These are phyloP conservation scores for Starmera quercuum DNA, from an alignment of 805 yeast species.

Conservation along the genomic window DNA sequence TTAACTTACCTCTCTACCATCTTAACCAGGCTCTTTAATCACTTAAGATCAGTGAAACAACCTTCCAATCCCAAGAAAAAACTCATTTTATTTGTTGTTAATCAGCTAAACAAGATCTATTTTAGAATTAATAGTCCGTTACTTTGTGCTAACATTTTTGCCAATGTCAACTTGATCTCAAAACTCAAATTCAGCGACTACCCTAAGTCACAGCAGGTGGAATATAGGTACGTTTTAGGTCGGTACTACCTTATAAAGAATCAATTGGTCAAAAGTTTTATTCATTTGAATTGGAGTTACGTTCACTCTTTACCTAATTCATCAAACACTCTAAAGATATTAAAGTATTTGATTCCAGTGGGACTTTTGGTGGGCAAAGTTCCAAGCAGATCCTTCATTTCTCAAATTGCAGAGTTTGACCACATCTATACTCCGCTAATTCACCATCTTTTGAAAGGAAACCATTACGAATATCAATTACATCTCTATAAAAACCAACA, in stretches of 20 bases:
- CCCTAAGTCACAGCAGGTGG: slow-evolving; percentile 35
- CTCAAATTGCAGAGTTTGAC: slow-evolving; percentile 18
- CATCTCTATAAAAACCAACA: slow-evolving; percentile 26
- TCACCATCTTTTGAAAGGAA: slow-evolving; percentile 31
- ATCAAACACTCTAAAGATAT: slow-evolving; percentile 22
- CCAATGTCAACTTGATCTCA: slow-evolving; percentile 45
- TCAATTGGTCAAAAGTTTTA: slow-evolving; percentile 36
- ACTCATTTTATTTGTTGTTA: slow-evolving; percentile 41
- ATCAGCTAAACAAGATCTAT: slow-evolving; percentile 42
- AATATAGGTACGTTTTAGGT: slow-evolving; percentile 47
- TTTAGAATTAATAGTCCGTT: slow-evolving; percentile 47
- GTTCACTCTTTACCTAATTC: slow-evolving; percentile 16
- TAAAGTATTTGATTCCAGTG: slow-evolving; percentile 43
- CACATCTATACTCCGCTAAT: slow-evolving; percentile 31
- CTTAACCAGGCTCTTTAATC: slow-evolving; percentile 19
- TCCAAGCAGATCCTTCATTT: slow-evolving; percentile 28
- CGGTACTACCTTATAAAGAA: slow-evolving; percentile 46
- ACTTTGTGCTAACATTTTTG: slow-evolving; percentile 52
- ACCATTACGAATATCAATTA: slow-evolving; percentile 28
- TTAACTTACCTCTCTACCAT: slow-evolving; percentile 18
- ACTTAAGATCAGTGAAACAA: slow-evolving; percentile 21
- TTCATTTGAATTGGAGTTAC: slow-evolving; percentile 39
- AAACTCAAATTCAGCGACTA: slow-evolving; percentile 34
- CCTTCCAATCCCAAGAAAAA: slow-evolving; percentile 31
- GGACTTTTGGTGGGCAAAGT: slow-evolving; percentile 44